Conservation (phyloP, 208 protist genomes). For the Novymonas esmeraldas region DNA sequence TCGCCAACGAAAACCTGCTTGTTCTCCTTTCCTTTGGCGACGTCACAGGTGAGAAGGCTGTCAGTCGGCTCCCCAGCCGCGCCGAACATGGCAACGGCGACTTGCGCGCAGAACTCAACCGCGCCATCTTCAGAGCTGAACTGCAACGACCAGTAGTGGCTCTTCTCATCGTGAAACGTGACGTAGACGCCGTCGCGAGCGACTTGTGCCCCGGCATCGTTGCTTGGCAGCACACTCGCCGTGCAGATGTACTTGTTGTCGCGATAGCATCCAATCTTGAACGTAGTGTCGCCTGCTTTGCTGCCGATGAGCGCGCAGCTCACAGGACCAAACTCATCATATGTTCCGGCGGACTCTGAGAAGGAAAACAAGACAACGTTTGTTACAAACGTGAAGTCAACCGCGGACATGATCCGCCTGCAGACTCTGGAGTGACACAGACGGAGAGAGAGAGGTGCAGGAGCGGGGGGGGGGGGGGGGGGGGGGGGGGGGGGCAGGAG, state of each 20-base stretch:
- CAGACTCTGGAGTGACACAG: neutral
- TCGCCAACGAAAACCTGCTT: constrained; percentile 66
- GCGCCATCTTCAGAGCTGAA: constrained; percentile 49
- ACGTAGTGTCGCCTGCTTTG: constrained; percentile 35
- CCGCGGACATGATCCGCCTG: constrained; percentile 8
- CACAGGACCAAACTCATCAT: constrained; percentile 60
- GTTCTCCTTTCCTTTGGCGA: constrained; percentile 40
- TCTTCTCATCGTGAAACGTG: constrained; percentile 75
- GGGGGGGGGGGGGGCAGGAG: neutral
- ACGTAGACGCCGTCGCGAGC: constrained; percentile 61
- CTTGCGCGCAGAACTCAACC: constrained; percentile 59
- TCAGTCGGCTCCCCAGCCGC: constrained; percentile 54
- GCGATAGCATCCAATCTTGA: constrained; percentile 82
- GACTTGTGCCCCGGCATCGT: constrained; percentile 65
- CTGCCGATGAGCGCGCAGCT: constrained; percentile 67
- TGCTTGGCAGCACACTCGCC: constrained; percentile 59
- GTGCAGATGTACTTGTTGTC: constrained; percentile 79
- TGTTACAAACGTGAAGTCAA: constrained; percentile 54
- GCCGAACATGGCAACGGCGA: constrained; percentile 74
- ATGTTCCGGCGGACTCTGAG: constrained; percentile 37
- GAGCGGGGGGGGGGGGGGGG: neutral
- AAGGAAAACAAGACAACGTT: constrained; percentile 58
- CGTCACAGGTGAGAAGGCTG: constrained; percentile 62
- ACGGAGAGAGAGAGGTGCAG: neutral
- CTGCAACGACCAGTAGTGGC: constrained; percentile 64